Evolutionary conservation across 768 basidiomycete species (phyloP).

Genomic region (Suillus occidentalis): DNA sequence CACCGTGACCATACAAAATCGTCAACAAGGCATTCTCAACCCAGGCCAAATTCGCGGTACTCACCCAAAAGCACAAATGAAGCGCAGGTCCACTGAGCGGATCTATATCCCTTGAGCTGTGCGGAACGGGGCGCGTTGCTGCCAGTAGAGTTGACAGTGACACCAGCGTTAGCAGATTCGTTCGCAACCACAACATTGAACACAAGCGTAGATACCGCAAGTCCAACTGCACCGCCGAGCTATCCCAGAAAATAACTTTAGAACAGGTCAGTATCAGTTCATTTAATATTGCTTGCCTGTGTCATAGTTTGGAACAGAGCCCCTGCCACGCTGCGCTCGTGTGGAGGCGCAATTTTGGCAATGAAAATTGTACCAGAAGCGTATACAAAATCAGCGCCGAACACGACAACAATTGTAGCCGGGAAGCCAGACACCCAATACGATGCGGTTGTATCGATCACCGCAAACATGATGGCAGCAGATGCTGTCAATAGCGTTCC

Average conservation of each 20-base stretch:
- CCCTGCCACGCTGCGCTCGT: slow-evolving; percentile 77
- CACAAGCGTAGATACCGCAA: slow-evolving; percentile 72
- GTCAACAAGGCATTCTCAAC: background rate
- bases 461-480: slow-evolving; percentile 66
- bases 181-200: slow-evolving; percentile 50
- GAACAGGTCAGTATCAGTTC: background rate
- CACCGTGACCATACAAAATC: background rate
- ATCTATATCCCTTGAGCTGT: slow-evolving; percentile 53
- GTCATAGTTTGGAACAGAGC: slow-evolving; percentile 80
- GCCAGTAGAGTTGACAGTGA: slow-evolving; percentile 28
- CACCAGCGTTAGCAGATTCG: slow-evolving; percentile 32
- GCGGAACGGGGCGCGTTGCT: slow-evolving; percentile 35
- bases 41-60: slow-evolving; percentile 15
- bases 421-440: slow-evolving; percentile 84
- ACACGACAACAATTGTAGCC: slow-evolving; percentile 58
- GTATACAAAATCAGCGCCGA: slow-evolving; percentile 82
- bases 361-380: slow-evolving; percentile 63
- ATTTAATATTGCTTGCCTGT: slow-evolving; percentile 42
- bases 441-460: slow-evolving; percentile 53
- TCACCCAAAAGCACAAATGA: slow-evolving; percentile 58
- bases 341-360: slow-evolving; percentile 60
- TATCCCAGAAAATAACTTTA: slow-evolving; percentile 19
- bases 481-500: slow-evolving; percentile 60
- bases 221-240: slow-evolving; percentile 69
- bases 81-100: slow-evolving; percentile 65